Base-by-base conservation (phyloP, 306 rosid genomes). In the Cicer chorassanicum region DNA sequence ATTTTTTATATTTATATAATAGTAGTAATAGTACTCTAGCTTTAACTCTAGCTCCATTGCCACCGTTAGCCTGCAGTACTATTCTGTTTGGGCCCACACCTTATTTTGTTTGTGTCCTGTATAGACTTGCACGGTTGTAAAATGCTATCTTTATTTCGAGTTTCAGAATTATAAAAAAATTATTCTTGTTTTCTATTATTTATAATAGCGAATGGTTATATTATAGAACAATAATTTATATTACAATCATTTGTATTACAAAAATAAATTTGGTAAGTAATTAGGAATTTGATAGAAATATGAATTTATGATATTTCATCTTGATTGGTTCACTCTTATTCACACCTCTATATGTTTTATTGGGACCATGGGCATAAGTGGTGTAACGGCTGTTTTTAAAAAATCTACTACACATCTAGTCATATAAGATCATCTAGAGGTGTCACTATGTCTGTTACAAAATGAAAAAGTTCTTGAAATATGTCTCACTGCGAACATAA, bases 321-420 rank as follows among this genome's bases (percentile, higher is more conserved):
- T 70, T 24, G 39, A 79, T 50, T 69, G 57, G 68, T 56, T 77
- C 62, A 46, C 21, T 75, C 46, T 13, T 44, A 39, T 63, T 9
- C 16, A 56, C 67, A 50, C 80, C 70, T 66, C 57, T 50, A 39
- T 44, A 60, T 45, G 59, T 53, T 83, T 65, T 61, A 80, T 73
- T 68, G 61, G 66, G 49, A 62, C 38, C 40, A 9, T 41, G 49
- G 29, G 48, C 73, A 18, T 42, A 78, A 49, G 49, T 5, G 41
- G 16, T 38, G n/a, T 57, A 57, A 14, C 19, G 21, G 41, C 68
- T 61, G 36, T 64, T 6, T 65, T 66, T 39, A n/a, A 40, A 61
- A 72, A 46, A 15, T 40, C 70, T 54, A 19, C 48, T 50, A 24
- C 54, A 66, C 54, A 66, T 72, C 68, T 65, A 45, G 18, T 57